Conservation (phyloP, 805 yeast genomes). For the Dipodascus geniculatus region DNA sequence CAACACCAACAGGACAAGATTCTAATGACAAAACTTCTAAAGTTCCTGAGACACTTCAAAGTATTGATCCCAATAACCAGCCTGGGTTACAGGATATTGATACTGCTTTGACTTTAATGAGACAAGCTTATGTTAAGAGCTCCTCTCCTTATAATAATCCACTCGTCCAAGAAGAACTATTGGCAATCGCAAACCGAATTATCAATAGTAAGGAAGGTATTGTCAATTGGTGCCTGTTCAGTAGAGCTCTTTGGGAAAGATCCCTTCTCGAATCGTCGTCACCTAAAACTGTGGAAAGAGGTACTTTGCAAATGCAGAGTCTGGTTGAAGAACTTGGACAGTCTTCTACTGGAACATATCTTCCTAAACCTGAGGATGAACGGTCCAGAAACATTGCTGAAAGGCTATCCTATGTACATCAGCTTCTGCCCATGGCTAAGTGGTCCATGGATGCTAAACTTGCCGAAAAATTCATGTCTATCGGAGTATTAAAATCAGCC, state of each 20-base stretch:
- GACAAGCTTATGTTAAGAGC: slow-evolving; percentile 50
- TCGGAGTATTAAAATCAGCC: slow-evolving; percentile 81
- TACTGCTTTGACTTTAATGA: slow-evolving; percentile 57
- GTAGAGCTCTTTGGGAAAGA: slow-evolving; percentile 82
- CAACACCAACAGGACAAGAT: slow-evolving; percentile 31
- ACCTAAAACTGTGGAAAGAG: slow-evolving; percentile 85
- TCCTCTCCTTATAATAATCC: slow-evolving; percentile 62
- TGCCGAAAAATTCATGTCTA: slow-evolving; percentile 76
- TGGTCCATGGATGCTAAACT: slow-evolving; percentile 75
- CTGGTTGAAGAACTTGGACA: slow-evolving; percentile 80
- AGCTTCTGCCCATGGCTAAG: slow-evolving; percentile 65
- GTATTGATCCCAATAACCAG: slow-evolving; percentile 70
- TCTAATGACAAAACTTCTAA: slow-evolving; percentile 16
- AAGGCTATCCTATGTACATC: slow-evolving; percentile 60
- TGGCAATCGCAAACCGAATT: slow-evolving; percentile 64
- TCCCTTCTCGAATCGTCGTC: slow-evolving; percentile 70
- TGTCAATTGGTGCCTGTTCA: slow-evolving; percentile 66
- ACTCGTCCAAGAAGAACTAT: slow-evolving; percentile 70
- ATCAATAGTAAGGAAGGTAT: slow-evolving; percentile 37
- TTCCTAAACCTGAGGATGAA: slow-evolving; percentile 16
- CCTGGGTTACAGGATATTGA: slow-evolving; percentile 64
- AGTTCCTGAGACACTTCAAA: slow-evolving; percentile 26
- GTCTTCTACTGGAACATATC: slow-evolving; percentile 40
- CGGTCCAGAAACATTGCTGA: slow-evolving; percentile 30
- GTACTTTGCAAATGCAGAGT: slow-evolving; percentile 84